phyloP scores from a whole-genome alignment of 2,329 filamentous ascomycete genomes.

The Pseudocercospora fuligena region DNA sequence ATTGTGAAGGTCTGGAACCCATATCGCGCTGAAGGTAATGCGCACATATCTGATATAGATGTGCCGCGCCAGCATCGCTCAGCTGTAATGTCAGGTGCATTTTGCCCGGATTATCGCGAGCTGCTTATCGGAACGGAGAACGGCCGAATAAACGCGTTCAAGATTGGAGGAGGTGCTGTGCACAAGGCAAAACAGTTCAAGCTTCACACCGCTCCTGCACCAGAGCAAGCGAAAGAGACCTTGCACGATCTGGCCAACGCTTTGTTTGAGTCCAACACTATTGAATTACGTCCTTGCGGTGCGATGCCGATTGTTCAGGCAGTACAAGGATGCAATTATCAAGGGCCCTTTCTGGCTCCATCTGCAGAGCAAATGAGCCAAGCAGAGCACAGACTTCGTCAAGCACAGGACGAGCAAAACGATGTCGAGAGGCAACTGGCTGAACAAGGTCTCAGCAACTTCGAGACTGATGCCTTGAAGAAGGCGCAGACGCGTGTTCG shows the following conservation, averaged over 20 bases:
- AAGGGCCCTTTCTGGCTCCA: conserved; percentile 43
- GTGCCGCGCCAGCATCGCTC: conserved; percentile 48
- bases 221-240: conserved; percentile 8
- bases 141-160: conserved; percentile 59
- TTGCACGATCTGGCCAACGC: conserved; percentile 32
- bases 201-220: conserved; percentile 26
- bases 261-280: conserved; percentile 41
- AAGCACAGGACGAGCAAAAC: conserved; percentile 23
- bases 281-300: conserved; percentile 46
- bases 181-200: conserved; percentile 30
- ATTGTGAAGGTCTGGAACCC: conserved; percentile 65
- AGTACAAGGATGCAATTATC: conserved; percentile 51
- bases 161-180: conserved; percentile 40
- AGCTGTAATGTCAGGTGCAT: conserved; percentile 63
- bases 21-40: conserved; percentile 56
- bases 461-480: background rate
- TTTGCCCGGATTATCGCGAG: conserved; percentile 60
- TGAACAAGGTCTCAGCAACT: background rate
- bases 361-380: conserved; percentile 27
- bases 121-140: conserved; percentile 63
- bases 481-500: conserved; percentile 18
- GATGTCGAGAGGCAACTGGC: conserved; percentile 7
- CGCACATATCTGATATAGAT: conserved; percentile 56
- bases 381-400: conserved; percentile 37
- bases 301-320: conserved; percentile 51